Base-by-base conservation (phyloP, 768 basidiomycete species). In the Suillus subluteus region DNA sequence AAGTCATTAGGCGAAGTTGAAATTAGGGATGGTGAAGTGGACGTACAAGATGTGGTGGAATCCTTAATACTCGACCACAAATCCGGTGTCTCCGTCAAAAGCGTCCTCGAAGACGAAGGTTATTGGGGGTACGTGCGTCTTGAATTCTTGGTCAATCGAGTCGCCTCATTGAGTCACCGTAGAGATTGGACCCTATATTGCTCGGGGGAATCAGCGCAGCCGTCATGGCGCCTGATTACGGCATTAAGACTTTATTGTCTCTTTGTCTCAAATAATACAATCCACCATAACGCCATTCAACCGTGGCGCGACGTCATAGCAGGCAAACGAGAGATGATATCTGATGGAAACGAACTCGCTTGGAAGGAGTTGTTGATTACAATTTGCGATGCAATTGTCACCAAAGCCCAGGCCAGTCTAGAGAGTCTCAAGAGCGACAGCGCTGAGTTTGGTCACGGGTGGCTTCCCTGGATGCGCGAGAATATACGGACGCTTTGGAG, bases 121-220 rank as follows among this genome's bases (percentile, higher is more conserved):
- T 98, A 97, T 74, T 97, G 94, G 94, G 89, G 91, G 96, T 97
- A 75, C 68, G 80, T 72, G 62, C 67, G 58, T 37, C 64, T 44
- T 37, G 9, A 35, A 58, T 38, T 62, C 58, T 65, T 59, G 46
- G 23, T 52, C 38, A 7, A 65, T 65, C 52, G 64, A 54, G 40
- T 16, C 7, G 15, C 23, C 44, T 15, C 66, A 43, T 43, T 21
- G 18, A 18, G 38, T 54, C 26, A 26, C 16, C 48, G 46, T 74
- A 96, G 96, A 35, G 87, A 94, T 65, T 96, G 94, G 90, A 91
- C 88, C 1, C 76, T 97, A 32, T 88, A 95, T 69, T 79, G 80
- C 12, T 79, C 81, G 3, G 88, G 89, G 13, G 71, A 73, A 4
- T 85, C 90, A 18, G 87, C 88, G 15, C 85, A 91, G 69, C 93